Evolutionary conservation across 345 rosid species (phyloP), one percentile per base, ranked within the genome.

Genomic region (Euphorbia tirucalli): DNA sequence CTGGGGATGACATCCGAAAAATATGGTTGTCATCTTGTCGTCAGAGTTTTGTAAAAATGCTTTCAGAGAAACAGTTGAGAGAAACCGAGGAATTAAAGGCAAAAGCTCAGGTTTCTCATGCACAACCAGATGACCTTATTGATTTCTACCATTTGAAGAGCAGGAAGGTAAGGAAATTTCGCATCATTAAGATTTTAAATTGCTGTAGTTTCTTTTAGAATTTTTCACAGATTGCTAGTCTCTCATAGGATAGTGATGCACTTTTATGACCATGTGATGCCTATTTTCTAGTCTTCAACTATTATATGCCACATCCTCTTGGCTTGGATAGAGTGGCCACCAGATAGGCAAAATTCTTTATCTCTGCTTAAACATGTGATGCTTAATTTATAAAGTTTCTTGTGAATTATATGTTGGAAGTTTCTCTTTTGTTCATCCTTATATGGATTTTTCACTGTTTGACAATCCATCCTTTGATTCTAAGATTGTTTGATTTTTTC

Each of bases 131-230:
- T 86, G 99, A 95, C 71, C 97, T 95, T 70, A 92, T 95, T 62
- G 93, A 92, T 80, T 92, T 95, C 91, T 95, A 89, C 81, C 99
- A 95, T 84, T 83, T 95, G 67, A 95, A 95, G 89, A 92, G 99
- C 82, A 83, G 97, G 82, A 95, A 90, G 97, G 99, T 92, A 72
- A 85, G 71, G 30, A 55, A 14, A 5, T 15, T 28, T 59, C 11
- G n/a, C 18, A 24, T 1, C 15, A 21, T 46, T 43, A 69, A 22
- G 69, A 25, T 48, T 30, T 16, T 62, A 25, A 57, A 19, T 7
- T 11, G 31, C 43, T 9, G 8, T 44, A 27, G 19, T 58, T 3
- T 60, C 0, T 60, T 6, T 71, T 22, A 43, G 9, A 6, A 30
- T 60, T 22, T 1, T 24, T 58, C n/a, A 25, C 11, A 9, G 44